Percentiles rank a stretch among this genome's conserved stretches.
phyloP scores from a whole-genome alignment of 106 monocot genomes.

The Vanilla planifolia region DNA sequence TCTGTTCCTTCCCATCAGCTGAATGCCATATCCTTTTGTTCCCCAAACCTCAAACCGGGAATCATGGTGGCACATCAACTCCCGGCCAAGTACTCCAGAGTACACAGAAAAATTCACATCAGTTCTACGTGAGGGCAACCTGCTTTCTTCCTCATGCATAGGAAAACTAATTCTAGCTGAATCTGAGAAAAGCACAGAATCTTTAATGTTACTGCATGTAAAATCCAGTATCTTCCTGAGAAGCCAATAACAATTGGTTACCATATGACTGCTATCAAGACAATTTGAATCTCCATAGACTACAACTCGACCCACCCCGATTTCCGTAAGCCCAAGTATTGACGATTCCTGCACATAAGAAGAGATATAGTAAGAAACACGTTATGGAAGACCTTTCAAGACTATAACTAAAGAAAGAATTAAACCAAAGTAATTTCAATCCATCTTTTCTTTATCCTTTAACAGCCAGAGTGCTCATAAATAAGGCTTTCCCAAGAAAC shows the following conservation, averaged over 20 bases:
- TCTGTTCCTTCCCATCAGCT: conserved; percentile 45
- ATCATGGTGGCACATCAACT: conserved; percentile 77
- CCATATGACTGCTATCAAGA: conserved; percentile 99
- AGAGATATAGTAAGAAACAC: conserved; percentile 3
- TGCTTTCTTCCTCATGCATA: conserved; percentile 34
- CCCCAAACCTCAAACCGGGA: conserved; percentile 90
- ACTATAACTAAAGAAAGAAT: too few relatives aligned
- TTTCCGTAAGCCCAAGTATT: conserved; percentile 76
- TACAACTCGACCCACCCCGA: conserved; percentile 62
- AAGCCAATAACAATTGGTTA: conserved; percentile 96
- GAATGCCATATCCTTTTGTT: conserved; percentile 64
- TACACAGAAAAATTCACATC: conserved; percentile 91
- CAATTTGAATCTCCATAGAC: conserved; percentile 99
- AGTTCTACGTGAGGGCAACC: conserved; percentile 62
- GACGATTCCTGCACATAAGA: conserved; percentile 51
- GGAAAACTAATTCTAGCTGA: conserved; percentile 49
- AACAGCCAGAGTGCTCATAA: too few relatives aligned
- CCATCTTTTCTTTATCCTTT: too few relatives aligned
- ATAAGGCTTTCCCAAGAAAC: too few relatives aligned
- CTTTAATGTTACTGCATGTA: conserved; percentile 56
- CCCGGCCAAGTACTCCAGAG: conserved; percentile 69
- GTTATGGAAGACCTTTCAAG: background rate
- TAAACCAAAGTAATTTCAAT: background rate
- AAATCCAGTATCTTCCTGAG: conserved; percentile 83
- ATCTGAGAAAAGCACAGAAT: conserved; percentile 82